Base-by-base conservation (phyloP, 345 rosid species). In the Camelina neglecta region DNA sequence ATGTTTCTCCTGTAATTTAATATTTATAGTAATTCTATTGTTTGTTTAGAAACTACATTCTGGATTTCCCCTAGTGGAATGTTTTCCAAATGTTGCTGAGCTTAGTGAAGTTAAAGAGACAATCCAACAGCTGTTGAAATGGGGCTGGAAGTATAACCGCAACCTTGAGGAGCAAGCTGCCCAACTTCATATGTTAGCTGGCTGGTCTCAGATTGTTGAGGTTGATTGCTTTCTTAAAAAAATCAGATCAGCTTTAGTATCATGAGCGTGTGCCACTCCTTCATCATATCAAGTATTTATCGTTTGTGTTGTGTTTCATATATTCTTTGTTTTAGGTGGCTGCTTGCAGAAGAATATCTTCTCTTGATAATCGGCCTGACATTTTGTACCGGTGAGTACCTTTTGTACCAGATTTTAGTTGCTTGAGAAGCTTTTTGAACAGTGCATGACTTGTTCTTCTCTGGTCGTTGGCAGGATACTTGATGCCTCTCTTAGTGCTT, bases 101-200 rank as follows among this genome's bases (percentile, higher is more conserved):
- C 85, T 94, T 75, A 89, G 83, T 81, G 92, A 90, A 80, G 90
- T 84, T 56, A 89, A 84, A 76, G 92, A 89, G 85, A 72, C 89
- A 38, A 85, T 92, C 83, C 98, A 92, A 75, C 85, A 86, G 65
- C 82, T 92, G 69, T 75, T 94, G 79, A 88, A 96, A 86, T 92
- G 98, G 97, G 98, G 92, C 59, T 94, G 97, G 98, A 92, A 86
- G 80, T 85, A 88, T 81, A 92, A 94, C 78, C 88, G 84, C 71
- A 94, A 92, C 84, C 97, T 94, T 53, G 97, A 94, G 84, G 98
- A 94, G 79, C 96, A 90, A 81, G 96, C 97, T 75, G 97, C 95
- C 73, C 97, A 94, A 76, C 98, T 94, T 82, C 98, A 94, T 76
- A 92, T 90, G 97, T 85, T 94, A 83, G 83, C 92, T 74, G 98